Evolutionary conservation across 345 rosid species (phyloP), one percentile per base, ranked within the genome.

Genomic region (Gossypium australe): DNA sequence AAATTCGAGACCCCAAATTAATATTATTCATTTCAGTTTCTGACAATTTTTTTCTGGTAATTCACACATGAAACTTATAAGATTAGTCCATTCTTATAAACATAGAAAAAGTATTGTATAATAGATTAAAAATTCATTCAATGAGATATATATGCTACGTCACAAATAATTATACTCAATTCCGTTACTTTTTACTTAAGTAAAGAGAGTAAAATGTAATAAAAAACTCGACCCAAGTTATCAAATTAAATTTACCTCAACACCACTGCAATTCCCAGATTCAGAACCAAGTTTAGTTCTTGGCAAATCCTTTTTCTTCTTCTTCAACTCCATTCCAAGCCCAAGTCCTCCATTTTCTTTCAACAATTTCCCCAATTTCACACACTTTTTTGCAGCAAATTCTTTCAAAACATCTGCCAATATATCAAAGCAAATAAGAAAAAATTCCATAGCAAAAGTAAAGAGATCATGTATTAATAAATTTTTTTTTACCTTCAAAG

Each of bases 281-380:
- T 70, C 66, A 20, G 86, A 61, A 58, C 64, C 75, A 70, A 74
- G 66, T 67, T 76, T 78, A 18, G 58, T 61, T 22, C 17, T 58
- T 18, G 76, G 72, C 27, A 72, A 78, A 67, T 47, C 76, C 59
- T 80, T 84, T 72, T 67, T 78, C 78, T 78, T 86, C 65, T 69
- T 78, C 78, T 78, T 86, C 65, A 80, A 53, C 59, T 78, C 80
- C 59, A 10, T 20, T 47, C 73, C 87, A 74, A 79, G 81, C 58
- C 75, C 80, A 51, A 71, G 41, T 1, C 82, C 89, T 49, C 86
- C 81, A 2, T 11, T 59, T 70, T 87, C 85, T 78, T 83, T 85
- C 86, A 89, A 72, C 78, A 89, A 64, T 78, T 87, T 91, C 38
- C 94, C 97, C 20, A 93, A 87, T 75, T 89, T 93, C 63, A 84